Conservation (phyloP, 345 rosid genomes). For the Salix suchowensis region DNA sequence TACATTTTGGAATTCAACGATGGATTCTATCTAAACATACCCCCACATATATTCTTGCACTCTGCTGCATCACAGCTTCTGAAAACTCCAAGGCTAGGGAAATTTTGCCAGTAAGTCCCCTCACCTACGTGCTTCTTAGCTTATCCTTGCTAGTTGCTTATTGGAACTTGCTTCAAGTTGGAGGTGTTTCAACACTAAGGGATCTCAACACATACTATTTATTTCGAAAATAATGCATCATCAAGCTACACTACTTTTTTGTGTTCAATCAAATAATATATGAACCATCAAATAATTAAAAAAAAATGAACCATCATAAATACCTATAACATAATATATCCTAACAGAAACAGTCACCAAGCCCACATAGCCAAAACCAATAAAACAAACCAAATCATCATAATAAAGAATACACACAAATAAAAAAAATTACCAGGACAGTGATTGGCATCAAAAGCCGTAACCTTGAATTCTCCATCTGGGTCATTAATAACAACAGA, state of each 20-base stretch:
- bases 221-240: background rate
- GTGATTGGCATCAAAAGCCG: conserved; percentile 82
- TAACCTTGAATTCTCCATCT: conserved; percentile 54
- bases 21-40: too few species aligned
- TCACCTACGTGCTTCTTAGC: background rate
- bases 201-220: background rate
- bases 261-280: too few species aligned
- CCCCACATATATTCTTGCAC: background rate
- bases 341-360: background rate
- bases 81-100: background rate
- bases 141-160: background rate
- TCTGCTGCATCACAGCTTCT: background rate
- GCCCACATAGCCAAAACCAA: background rate
- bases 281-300: too few species aligned
- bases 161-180: background rate
- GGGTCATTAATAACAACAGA: conserved; percentile 50
- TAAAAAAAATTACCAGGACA: conserved; percentile 49
- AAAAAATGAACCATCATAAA: too few species aligned
- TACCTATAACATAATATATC: background rate
- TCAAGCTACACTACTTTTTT: too few species aligned
- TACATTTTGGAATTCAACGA: background rate
- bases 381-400: background rate
- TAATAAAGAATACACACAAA: background rate
- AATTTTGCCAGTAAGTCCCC: background rate
- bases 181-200: background rate